Evolutionary conservation across 129 eudicot genomes (phyloP).

Genomic region (Ambrosia artemisiifolia): DNA sequence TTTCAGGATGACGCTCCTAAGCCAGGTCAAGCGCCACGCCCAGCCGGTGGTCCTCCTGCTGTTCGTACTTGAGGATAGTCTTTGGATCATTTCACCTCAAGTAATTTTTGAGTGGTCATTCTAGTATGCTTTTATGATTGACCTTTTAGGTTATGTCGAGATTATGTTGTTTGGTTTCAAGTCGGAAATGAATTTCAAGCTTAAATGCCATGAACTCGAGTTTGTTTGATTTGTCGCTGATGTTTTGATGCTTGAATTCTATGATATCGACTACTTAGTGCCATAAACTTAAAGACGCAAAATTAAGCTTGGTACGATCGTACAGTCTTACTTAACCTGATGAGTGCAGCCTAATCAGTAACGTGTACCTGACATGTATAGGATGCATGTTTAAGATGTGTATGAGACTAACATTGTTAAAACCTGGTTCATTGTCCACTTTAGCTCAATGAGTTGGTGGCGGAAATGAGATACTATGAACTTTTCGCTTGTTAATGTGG

Average conservation of each 20-base stretch:
- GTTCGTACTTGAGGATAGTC: conserved; percentile 36
- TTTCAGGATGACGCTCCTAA: conserved; percentile 64
- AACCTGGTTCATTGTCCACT: no score
- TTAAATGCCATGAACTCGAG: not conserved
- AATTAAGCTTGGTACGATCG: no score
- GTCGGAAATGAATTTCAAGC: conserved; percentile 4
- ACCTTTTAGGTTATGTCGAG: conserved; percentile 7
- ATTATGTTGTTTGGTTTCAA: conserved; percentile 15
- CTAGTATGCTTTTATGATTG: not conserved
- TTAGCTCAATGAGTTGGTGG: no score
- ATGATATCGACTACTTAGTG: no score
- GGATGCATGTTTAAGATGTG: no score
- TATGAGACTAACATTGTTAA: no score
- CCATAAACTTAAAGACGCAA: no score
- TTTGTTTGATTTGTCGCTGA: not conserved
- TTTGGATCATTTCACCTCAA: not conserved
- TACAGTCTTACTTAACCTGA: no score
- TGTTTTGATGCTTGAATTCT: not conserved
- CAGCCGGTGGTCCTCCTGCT: conserved; percentile 46
- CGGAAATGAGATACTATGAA: no score
- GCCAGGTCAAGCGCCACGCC: conserved; percentile 65
- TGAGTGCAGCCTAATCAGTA: no score
- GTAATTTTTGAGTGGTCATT: not conserved
- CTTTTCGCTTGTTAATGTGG: no score
- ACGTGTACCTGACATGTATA: no score